Evolutionary conservation across 2,329 filamentous ascomycete genomes (phyloP).

Genomic region (Plectosphaerella plurivora): DNA sequence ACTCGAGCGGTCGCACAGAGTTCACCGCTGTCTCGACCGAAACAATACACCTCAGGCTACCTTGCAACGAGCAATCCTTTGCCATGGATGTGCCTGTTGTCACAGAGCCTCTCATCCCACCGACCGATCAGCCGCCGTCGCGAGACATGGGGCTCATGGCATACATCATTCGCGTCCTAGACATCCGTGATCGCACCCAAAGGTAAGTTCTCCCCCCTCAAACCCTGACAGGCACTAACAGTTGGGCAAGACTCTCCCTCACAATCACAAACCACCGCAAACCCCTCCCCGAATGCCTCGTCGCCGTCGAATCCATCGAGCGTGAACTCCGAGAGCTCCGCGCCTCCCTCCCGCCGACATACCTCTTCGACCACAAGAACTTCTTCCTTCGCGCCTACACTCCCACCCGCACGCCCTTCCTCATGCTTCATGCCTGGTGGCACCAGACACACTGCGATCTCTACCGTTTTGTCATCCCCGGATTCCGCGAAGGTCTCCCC

Average conservation of each 20-base stretch:
- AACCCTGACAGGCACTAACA: neutral
- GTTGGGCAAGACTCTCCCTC: conserved; percentile 8
- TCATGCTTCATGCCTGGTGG: conserved; percentile 20
- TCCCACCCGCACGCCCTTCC: conserved; percentile 12
- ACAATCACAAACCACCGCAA: conserved; percentile 15
- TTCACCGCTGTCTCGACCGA: conserved; percentile 6
- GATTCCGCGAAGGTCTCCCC: conserved; percentile 5
- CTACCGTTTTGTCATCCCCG: conserved; percentile 16
- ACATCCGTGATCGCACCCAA: conserved; percentile 8
- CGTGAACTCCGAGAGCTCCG: conserved; percentile 9
- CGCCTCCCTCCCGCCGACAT: conserved; percentile 7
- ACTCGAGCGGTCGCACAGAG: conserved; percentile 7
- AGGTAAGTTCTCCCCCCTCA: neutral
- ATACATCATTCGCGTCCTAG: conserved; percentile 5
- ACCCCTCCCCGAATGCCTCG: conserved; percentile 7
- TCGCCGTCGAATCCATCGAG: conserved; percentile 1
- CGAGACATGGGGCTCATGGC: conserved; percentile 6
- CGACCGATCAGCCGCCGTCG: neutral
- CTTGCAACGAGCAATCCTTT: conserved; percentile 6
- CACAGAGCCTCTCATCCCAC: conserved; percentile 2
- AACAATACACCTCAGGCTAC: conserved; percentile 6
- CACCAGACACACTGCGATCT: conserved; percentile 19
- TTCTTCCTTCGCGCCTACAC: conserved; percentile 16
- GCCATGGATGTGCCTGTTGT: conserved; percentile 6
- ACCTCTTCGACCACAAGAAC: conserved; percentile 11